Base-by-base conservation (phyloP, 1,284 basidiomycete species). In the Agaricales sp. region DNA sequence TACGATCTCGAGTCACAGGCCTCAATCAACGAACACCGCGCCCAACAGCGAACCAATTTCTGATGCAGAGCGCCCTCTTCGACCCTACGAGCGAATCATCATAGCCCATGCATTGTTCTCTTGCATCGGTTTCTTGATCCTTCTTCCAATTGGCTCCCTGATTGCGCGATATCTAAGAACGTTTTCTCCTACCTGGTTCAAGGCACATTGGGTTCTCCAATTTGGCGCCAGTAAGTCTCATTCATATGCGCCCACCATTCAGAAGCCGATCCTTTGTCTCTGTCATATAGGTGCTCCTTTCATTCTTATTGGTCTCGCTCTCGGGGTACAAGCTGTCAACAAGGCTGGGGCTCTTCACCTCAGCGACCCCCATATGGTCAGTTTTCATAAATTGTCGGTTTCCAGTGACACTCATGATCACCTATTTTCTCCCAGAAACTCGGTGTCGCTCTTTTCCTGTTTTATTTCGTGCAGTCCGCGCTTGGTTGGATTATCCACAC, bases 401-500 rank as follows among this genome's bases (percentile, higher is more conserved):
- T 44, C 18, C 35, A 26, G 13, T 24, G 3, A 39, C 48, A 54
- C 24, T 44, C 24, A 43, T 49, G 20, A 19, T 48, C 54, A 52
- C 49, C 41, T 43, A 51, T 38, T 16, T 51, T 47, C 24, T 54
- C 50, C 35, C 53, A 79, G 77, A 68, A 68, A 64, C 69, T 73
- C 56, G 84, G 85, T 24, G 59, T 80, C 43, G 71, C 69, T 3
- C 62, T 87, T 39, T 74, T 86, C 52, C 67, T 71, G 41, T 64
- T 87, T n/a, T 79, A 83, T 57, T 38, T 79, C 47, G 49, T 72
- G 11, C 85, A 89, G 61, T 66, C 73, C 53, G 54, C 59, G 1
- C 60, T 85, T 6, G 85, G 85, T 2, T 67, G 70, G 2, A 54
- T 80, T 51, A 76, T 82, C 49, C 84, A 87, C 60, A 76, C 63